phyloP scores from a whole-genome alignment of 2,329 filamentous ascomycete species.

The Gaeumannomyces sp. region DNA sequence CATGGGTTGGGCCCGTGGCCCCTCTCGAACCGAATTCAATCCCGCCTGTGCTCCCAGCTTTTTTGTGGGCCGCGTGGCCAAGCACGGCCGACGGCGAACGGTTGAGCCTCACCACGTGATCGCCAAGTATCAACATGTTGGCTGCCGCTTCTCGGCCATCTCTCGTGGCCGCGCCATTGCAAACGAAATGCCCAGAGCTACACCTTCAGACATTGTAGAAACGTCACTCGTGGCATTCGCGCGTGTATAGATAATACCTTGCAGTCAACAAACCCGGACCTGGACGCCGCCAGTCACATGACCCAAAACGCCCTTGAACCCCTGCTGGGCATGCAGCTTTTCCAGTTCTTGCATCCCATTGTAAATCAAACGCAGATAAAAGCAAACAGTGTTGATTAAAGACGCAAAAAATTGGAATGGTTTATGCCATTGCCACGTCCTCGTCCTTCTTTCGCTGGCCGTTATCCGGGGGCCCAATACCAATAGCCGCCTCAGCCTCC shows the following conservation, averaged over 20 bases:
- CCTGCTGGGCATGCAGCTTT: not conserved
- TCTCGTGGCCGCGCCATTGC: too few relatives aligned
- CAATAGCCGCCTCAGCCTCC: conserved; percentile 77
- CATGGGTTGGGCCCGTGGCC: not conserved
- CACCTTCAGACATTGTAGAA: not conserved
- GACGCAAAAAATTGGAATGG: not conserved
- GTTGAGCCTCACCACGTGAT: not conserved
- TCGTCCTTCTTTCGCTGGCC: conserved; percentile 1
- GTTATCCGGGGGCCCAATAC: conserved; percentile 25
- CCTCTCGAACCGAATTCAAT: not conserved
- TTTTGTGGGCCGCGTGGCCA: not conserved
- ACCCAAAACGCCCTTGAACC: not conserved
- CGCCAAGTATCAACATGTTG: not conserved
- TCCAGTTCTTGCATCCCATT: not conserved
- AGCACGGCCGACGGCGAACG: not conserved
- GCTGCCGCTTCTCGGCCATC: too few relatives aligned
- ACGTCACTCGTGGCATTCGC: not conserved
- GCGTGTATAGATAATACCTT: not conserved
- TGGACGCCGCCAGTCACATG: conserved; percentile 1
- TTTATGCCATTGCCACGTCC: conserved; percentile 16
- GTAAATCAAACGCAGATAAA: not conserved
- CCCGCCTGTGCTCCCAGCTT: not conserved
- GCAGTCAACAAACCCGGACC: not conserved
- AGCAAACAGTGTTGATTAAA: not conserved
- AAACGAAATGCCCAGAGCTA: too few relatives aligned